Evolutionary conservation across 106 monocot genomes (phyloP), one percentile per base, ranked within the genome.

Genomic region (Gastrodia elata): DNA sequence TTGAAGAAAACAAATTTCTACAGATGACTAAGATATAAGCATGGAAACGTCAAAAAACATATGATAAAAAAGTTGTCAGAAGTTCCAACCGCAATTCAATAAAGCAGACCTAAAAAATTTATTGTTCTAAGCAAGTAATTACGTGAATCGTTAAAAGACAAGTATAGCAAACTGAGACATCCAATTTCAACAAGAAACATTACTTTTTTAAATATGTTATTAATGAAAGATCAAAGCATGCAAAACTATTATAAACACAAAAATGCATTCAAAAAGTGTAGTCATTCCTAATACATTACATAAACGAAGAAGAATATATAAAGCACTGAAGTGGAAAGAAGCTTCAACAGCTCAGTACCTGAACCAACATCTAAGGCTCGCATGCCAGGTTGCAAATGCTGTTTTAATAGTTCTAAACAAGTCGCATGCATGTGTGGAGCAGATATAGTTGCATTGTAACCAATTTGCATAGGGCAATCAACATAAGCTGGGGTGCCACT

Each of bases 361-460:
- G 94, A 94, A 56, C 94, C 94, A 76, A 91, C 84, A 84, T 94
- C 94, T 27, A 94, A 68, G 38, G 84, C 88, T 71, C 72, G 84
- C 94, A 91, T 94, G 55, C 94, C 94, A 49, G 88, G 94, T 71
- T 91, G 86, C 18, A 94, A 77, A 73, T 91, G 82, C 38, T 91
- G 76, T 78, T 86, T 75, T 68, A 94, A 77, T 9, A 94, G 76
- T 74, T 94, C 91, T 38, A 94, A 73, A 76, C 94, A 94, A 77
- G 83, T 68, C 46, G 91, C 94, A 80, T 94, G 94, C 94, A 94
- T 94, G 76, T 94, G 94, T 68, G 94, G 94, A 39, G 94, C 94
- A 40, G 94, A 94, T 77, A 94, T 94, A 68, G 94, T 94, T 59
- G 91, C 94, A 82, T 91, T 91, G 68, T 87, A 94, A 46, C 94